Evolutionary conservation across 306 rosid species (phyloP), one percentile per base, ranked within the genome.

Genomic region (Echinosophora koreensis): DNA sequence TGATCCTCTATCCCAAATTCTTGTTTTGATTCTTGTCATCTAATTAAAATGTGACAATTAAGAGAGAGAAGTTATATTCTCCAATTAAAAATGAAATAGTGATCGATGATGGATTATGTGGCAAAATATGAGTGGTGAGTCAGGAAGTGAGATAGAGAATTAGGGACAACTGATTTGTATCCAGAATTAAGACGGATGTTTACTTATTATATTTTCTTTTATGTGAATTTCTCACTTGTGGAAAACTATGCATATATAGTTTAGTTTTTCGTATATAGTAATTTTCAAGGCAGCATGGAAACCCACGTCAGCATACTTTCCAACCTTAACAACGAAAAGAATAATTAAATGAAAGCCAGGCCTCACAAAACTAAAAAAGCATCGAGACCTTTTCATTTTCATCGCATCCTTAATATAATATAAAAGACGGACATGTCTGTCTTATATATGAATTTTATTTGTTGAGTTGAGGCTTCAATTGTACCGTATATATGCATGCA

Each of bases 401-500:
- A 77, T 81, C 62, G 66, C 61, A 67, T 70, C 84, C 28, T 16
- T 28, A 34, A 73, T 80, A 66, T 12, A 47, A 56, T 52, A 44
- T 5, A 62, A 69, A 54, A 46, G 18, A 47, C 34, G 2, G 64
- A 74, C 39, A 46, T 56, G 66, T 83, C n/a, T n/a, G n/a, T n/a
- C 13, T 28, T 5, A 63, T 67, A 32, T 46, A 1, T 47, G 5
- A 46, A 10, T 5, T 8, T 16, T 54, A 56, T 52, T 16, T 16
- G 82, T 66, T 82, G 65, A 41, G 46, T 64, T 69, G 38, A 39
- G 60, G 76, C 70, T 62, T 73, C 55, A 38, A 50, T 42, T 84
- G 80, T 41, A 52, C 71, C 68, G 77, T 72, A 38, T 58, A 11
- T 55, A 66, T 84, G 83, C 85, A 77, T 73, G 78, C 71, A 77